Evolutionary conservation across 106 monocot genomes (phyloP).

Genomic region (Phalaenopsis aphrodite): DNA sequence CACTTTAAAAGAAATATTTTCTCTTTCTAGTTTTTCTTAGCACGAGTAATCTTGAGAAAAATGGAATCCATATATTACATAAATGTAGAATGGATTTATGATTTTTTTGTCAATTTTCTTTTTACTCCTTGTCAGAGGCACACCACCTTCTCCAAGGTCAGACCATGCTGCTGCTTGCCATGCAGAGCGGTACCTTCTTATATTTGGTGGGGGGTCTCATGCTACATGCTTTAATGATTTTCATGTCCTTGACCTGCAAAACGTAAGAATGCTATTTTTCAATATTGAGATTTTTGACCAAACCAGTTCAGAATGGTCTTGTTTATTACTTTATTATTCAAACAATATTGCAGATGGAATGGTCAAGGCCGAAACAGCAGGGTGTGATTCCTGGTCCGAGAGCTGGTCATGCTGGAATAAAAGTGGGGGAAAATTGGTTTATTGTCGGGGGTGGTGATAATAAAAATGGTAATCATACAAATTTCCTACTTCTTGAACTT

Average conservation of each 20-base stretch:
- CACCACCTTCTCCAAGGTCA: conserved; percentile 93
- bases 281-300: conserved; percentile 4
- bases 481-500: not conserved
- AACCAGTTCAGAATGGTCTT: not conserved
- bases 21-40: not conserved
- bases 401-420: conserved; percentile 95
- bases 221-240: conserved; percentile 95
- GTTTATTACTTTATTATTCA: conserved; percentile 7
- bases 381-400: conserved; percentile 73
- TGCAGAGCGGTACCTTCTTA: conserved; percentile 84
- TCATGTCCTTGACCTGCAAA: conserved; percentile 93
- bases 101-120: not conserved
- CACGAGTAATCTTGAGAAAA: not conserved
- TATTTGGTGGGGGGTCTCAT: conserved; percentile 99
- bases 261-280: conserved; percentile 34
- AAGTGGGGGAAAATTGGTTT: conserved; percentile 94
- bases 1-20: not conserved
- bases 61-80: not conserved
- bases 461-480: conserved; percentile 53
- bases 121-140: conserved; percentile 45
- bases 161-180: conserved; percentile 96
- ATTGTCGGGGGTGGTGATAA: conserved; percentile 96
- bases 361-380: conserved; percentile 87
- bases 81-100: not conserved
- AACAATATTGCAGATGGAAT: conserved; percentile 80